Conservation (phyloP, 352 stramenopile genomes). For the Pythium volutum region DNA sequence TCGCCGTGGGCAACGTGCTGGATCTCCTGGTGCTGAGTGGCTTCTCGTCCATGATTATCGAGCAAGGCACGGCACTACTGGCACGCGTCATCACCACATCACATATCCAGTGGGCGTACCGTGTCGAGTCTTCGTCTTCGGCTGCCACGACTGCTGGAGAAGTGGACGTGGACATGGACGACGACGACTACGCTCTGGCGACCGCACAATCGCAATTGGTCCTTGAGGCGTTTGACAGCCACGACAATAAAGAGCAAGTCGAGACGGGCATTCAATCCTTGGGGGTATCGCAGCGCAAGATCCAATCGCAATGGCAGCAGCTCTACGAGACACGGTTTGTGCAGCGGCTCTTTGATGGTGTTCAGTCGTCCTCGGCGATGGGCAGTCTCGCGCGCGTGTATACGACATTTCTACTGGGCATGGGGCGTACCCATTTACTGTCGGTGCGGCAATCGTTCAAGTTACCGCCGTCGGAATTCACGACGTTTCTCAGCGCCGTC, state of each 20-base stretch:
- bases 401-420: conserved; percentile 37
- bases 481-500: conserved; percentile 51
- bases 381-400: conserved; percentile 40
- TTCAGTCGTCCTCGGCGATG: conserved; percentile 3
- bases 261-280: conserved; percentile 11
- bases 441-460: conserved; percentile 43
- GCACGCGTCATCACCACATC: conserved; percentile 5
- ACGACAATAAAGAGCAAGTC: background rate
- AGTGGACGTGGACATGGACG: conserved; percentile 25
- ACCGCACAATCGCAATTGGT: background rate
- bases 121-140: conserved; percentile 3
- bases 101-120: conserved; percentile 26
- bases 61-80: conserved; percentile 3
- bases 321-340: conserved; percentile 43
- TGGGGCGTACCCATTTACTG: conserved; percentile 44
- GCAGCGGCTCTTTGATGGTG: conserved; percentile 29
- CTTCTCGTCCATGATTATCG: conserved; percentile 10
- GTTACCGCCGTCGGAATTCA: conserved; percentile 37
- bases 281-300: conserved; percentile 9
- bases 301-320: conserved; percentile 44
- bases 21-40: conserved; percentile 10
- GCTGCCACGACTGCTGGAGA: background rate
- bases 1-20: conserved; percentile 22
- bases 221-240: background rate
- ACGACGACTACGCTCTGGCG: conserved; percentile 8